Base-by-base conservation (phyloP, 805 yeast genomes). In the Yarrowia osloensis region DNA sequence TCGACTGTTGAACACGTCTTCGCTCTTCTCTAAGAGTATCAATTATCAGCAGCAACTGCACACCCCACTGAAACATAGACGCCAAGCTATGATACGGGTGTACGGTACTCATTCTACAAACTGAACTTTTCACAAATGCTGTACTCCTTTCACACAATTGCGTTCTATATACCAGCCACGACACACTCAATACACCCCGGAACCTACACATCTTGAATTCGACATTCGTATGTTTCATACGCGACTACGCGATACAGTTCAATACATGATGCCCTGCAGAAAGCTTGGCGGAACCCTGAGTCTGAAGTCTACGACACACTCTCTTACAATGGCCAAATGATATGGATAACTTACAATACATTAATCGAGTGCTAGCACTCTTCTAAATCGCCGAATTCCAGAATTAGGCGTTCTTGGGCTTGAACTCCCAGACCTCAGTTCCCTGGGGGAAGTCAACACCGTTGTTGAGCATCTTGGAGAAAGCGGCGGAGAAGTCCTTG, bases 401-500 rank as follows among this genome's bases (percentile, higher is more conserved):
- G 24, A 31, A 15, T 61, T 61, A 61, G 31, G 66, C 66, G 44
- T 61, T 15, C 54, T 61, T 61, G 52, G 54, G 21, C 42, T 29
- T 61, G 44, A 61, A 61, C 52, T 44, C 54, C 66, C 66, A 61
- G 66, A 35, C n/a, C 66, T 61, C 66, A 17, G 66, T 61, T 21
- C 54, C 54, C 66, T 61, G 52, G 15, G 66, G 66, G 78, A 85
- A 90, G 19, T 77, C 76, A 42, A 87, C 84, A 70, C 96, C 96
- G 68, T 87, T 80, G 76, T 89, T 95, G 59, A 90, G 71, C 69
- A 90, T 75, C 73, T 86, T 88, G 42, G 81, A 83, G 79, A 86
- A 90, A 19, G 87, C 91, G 26, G 75, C 73, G 1, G 87, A 79
- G 76, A 88, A 90, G 72, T 87, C 90, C 67, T 78, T 76, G 74